Percentiles rank a stretch among this genome's conserved stretches.
Evolutionary conservation across 2,329 filamentous ascomycete species (phyloP).

Genomic region (Clarireedia homoeocarpa): DNA sequence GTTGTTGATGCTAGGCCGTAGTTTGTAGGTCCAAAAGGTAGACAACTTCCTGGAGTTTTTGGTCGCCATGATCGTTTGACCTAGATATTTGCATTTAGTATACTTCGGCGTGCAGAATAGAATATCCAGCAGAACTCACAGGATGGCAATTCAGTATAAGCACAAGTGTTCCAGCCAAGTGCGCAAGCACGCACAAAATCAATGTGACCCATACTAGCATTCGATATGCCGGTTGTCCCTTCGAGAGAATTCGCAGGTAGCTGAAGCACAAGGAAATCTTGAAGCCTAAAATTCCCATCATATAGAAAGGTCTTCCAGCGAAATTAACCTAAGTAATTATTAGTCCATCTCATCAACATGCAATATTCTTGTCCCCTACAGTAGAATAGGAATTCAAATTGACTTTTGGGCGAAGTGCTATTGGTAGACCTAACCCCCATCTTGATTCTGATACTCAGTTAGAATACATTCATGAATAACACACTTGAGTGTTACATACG

Average conservation of each 20-base stretch:
- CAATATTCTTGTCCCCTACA: not conserved
- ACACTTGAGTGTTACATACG: not conserved
- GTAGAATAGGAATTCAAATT: not conserved
- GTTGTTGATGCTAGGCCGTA: not conserved
- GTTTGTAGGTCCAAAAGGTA: not conserved
- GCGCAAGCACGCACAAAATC: not conserved
- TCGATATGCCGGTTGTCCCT: constrained; percentile 4
- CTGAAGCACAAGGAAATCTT: constrained; percentile 12
- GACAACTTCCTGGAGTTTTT: not conserved
- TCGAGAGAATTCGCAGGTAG: constrained; percentile 12
- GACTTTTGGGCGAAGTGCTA: not conserved
- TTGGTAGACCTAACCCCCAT: constrained; percentile 6
- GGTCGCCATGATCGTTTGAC: not conserved
- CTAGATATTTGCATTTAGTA: not conserved
- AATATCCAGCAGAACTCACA: not conserved
- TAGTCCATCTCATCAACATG: not conserved
- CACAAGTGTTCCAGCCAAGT: not conserved
- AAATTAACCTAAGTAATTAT: constrained; percentile 6
- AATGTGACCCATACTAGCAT: not conserved
- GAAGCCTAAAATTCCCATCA: constrained; percentile 10
- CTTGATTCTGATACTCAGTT: constrained; percentile 2
- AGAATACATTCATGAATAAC: not conserved
- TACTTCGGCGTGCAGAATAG: too few relatives aligned
- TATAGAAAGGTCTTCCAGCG: constrained; percentile 12
- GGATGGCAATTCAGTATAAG: not conserved